Percentiles rank a stretch among this genome's conserved stretches.
phyloP scores from a whole-genome alignment of 1,284 basidiomycete species.

The Porogramme epimiltina region DNA sequence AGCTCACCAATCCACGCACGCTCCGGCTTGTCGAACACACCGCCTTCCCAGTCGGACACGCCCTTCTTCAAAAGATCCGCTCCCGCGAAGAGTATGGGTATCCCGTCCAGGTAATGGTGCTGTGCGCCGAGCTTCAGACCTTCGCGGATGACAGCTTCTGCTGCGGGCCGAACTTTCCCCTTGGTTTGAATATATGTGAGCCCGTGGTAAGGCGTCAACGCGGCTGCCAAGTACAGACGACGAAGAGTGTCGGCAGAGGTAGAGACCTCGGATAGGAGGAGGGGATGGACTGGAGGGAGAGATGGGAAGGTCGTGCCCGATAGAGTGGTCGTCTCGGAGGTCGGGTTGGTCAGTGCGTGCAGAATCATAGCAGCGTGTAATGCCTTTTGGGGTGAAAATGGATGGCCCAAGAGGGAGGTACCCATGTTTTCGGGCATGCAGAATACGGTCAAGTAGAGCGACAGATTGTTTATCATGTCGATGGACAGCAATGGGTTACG shows the following conservation, averaged over 20 bases:
- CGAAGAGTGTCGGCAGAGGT: constrained; percentile 46
- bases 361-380: constrained; percentile 66
- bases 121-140: constrained; percentile 84
- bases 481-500: constrained; percentile 77
- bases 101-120: constrained; percentile 75
- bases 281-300: constrained; percentile 49
- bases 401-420: constrained; percentile 45
- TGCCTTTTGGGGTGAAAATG: constrained; percentile 40
- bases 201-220: constrained; percentile 64
- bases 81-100: constrained; percentile 70
- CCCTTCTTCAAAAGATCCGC: constrained; percentile 45
- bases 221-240: constrained; percentile 75
- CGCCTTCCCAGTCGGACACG: constrained; percentile 37
- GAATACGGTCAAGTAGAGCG: constrained; percentile 76
- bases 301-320: constrained; percentile 17
- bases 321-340: constrained; percentile 16
- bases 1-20: constrained; percentile 62
- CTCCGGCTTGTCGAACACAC: constrained; percentile 33
- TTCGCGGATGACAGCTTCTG: constrained; percentile 77
- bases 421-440: constrained; percentile 50
- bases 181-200: constrained; percentile 69
- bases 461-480: constrained; percentile 68
- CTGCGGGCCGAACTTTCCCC: constrained; percentile 55
- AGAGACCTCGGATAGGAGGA: constrained; percentile 41
- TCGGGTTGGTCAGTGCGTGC: constrained; percentile 44